These are phyloP conservation scores for Didymella lethalis DNA, from an alignment of 2,329 filamentous ascomycete genomes.

Conservation along the genomic window DNA sequence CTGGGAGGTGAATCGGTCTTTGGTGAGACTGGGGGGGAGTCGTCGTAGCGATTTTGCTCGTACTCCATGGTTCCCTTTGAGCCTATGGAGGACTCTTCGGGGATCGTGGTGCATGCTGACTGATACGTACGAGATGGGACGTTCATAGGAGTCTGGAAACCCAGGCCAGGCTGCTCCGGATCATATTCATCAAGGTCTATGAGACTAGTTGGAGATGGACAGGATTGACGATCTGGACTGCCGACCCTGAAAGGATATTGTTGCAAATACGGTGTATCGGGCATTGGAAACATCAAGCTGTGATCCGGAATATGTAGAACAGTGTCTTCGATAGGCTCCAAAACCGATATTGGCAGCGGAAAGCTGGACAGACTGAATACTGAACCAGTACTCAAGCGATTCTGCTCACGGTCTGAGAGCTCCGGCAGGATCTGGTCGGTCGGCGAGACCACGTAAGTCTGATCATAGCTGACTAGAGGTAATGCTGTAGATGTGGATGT, in stretches of 20 bases:
- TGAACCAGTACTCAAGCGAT: constrained; percentile 38
- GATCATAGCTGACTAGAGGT: constrained; percentile 47
- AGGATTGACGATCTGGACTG: constrained; percentile 19
- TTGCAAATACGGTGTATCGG: constrained; percentile 25
- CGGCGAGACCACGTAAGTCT: constrained; percentile 31
- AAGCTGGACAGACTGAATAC: constrained; percentile 51
- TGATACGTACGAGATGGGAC: constrained; percentile 27
- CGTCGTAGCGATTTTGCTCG: constrained; percentile 26
- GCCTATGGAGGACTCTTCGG: constrained; percentile 34
- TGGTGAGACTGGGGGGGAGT: constrained; percentile 51
- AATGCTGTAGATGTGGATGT: constrained; percentile 53
- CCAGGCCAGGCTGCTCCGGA: constrained; percentile 29
- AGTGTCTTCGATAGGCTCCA: constrained; percentile 71
- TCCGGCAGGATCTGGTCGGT: constrained; percentile 21
- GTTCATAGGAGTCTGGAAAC: constrained; percentile 32
- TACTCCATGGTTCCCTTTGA: constrained; percentile 25
- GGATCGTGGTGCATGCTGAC: constrained; percentile 36
- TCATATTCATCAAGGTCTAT: constrained; percentile 34
- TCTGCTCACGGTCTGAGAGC: constrained; percentile 23
- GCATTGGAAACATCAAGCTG: constrained; percentile 14
- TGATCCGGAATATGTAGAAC: constrained; percentile 55
- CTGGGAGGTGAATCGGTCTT: constrained; percentile 42
- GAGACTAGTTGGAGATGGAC: constrained; percentile 19
- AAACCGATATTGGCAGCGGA: constrained; percentile 84
- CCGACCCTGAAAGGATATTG: constrained; percentile 37